Conservation (phyloP, 306 rosid species). For the Vigna nakashimae region DNA sequence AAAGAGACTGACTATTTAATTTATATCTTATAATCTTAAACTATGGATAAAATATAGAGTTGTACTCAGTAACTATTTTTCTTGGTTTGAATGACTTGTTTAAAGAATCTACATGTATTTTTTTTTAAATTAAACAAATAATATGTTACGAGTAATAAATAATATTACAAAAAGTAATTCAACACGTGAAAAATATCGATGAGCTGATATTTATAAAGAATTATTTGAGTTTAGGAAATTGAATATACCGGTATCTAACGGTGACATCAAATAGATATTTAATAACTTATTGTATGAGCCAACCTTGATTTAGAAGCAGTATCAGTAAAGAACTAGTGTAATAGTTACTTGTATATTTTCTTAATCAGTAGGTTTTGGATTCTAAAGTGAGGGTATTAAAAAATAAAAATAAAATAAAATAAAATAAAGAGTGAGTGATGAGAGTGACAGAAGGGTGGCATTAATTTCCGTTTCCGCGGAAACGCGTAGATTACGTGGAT, state of each 20-base stretch:
- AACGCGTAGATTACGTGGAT: constrained; percentile 51
- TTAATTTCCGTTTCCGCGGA: constrained; percentile 45
- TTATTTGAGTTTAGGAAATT: too few relatives aligned
- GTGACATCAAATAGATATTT: background rate
- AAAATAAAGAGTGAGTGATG: background rate
- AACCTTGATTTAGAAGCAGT: background rate
- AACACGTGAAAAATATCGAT: background rate
- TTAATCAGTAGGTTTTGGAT: background rate
- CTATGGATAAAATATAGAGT: background rate
- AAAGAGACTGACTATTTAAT: background rate
- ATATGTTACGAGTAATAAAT: background rate
- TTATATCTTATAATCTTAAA: background rate
- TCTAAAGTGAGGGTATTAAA: background rate
- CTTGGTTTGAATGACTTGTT: too few relatives aligned
- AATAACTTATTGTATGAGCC: background rate
- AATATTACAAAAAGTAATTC: background rate
- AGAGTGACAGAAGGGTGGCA: constrained; percentile 11
- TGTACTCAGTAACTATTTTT: too few relatives aligned
- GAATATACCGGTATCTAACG: too few relatives aligned
- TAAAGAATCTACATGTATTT: too few relatives aligned
- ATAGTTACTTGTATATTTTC: constrained; percentile 3
- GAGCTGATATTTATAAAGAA: too few relatives aligned
- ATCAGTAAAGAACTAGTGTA: background rate
- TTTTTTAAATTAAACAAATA: background rate
- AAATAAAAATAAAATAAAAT: background rate